Base-by-base conservation (phyloP, 2,329 filamentous ascomycete genomes). In the Sporothrix euskadiensis region DNA sequence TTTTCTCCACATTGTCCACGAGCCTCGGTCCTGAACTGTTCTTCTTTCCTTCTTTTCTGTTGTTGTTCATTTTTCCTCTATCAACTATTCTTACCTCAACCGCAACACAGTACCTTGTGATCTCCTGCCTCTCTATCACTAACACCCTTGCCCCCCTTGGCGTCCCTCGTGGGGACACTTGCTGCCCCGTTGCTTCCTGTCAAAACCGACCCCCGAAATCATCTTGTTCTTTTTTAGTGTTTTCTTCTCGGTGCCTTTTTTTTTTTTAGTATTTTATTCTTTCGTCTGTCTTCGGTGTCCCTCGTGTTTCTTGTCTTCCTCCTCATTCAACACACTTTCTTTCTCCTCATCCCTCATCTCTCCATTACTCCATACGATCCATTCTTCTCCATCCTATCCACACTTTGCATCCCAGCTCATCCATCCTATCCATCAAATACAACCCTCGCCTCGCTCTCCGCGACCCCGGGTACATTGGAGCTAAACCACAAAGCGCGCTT, bases 101-200 rank as follows among this genome's bases (percentile, higher is more conserved):
- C 26, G 8, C 2, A 26, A 26, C 26, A 26, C 26, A 26, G 26
- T 7, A 8, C 44, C 44, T 52, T 52, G 44, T 68, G 61, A 44
- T 57, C 65, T 32, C 19, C 56, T 68, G 22, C 52, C 35, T 73
- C 71, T 65, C 71, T 63, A 65, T 47, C 61, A 41, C 32, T 41
- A 16, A 66, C 61, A 66, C 41, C 61, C 39, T 66, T 41, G 39
- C 61, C 61, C n/a, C 39, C 39, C 61, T 63, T 41, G 57, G 32
- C 61, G 61, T 47, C 41, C 26, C 44, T 52, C 44, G 44, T 49
- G 44, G 41, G 61, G 52, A 52, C 65, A 32, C 44, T 52, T 10
- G 44, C 41, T 52, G 65, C 65, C 49, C 35, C 39, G 61, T 66
- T 66, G 61, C 61, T 66, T 44, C 39, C 61, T 66, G 61, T 66